Base-by-base conservation (phyloP, 257 asterid genomes). In the Osmanthus fragrans region DNA sequence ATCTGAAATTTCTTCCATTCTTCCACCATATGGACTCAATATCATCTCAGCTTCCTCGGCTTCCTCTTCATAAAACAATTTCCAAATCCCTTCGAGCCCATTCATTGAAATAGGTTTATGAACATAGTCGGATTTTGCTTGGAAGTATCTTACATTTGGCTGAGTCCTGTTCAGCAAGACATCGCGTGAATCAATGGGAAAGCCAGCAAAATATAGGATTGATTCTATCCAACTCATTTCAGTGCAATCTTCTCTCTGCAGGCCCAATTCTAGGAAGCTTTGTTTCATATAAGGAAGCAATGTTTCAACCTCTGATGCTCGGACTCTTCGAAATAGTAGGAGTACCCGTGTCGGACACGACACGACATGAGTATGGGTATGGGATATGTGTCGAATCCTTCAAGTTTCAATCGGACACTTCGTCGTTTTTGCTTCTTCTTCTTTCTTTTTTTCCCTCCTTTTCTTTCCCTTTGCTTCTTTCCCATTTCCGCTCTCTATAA, bases 51-150 rank as follows among this genome's bases (percentile, higher is more conserved):
- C 23, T 36, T 3, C 37, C 7, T 2, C 30, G 3, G 39, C 64
- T 7, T 76, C 73, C 0, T 66, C 66, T 66, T 76, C 21, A 1
- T 25, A n/a, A 15, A 76, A 27, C 18, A 45, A 8, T 16, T 76
- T 42, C 73, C 69, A 51, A 8, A 76, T 67, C 51, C 74, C 68
- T 45, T 68, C 68, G 10, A 76, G 36, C 5, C 51, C 74, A 11
- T 76, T 51, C 23, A 47, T 25, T 3, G 74, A 32, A 67, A 76
- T 76, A 19, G 80, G 74, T 2, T 67, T n/a, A 16, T 76, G 49
- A 3, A 32, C 80, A 58, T 45, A 76, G 34, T 76, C 74, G 12
- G 54, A 47, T 76, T 76, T 67, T 19, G 51, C 80, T 58, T 78
- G 58, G 72, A 78, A 34, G 21, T 29, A 56, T 7, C 4, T 2